A percentile compares a stretch with the other conserved stretches of the same genome.
phyloP scores from a whole-genome alignment of 345 rosid species.

The Noccaea bulbosa region DNA sequence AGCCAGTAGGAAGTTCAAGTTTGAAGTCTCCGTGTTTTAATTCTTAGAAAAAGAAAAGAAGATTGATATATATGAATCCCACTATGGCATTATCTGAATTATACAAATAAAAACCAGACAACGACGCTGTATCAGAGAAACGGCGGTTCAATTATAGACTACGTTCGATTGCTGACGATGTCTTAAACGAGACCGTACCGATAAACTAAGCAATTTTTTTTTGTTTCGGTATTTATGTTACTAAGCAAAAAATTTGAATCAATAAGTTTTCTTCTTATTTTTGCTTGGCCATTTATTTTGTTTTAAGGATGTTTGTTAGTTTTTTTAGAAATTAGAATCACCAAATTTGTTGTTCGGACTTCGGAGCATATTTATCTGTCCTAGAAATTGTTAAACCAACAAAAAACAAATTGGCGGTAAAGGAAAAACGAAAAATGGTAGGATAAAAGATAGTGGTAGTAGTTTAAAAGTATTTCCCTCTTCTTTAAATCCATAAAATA shows the following conservation, averaged over 20 bases:
- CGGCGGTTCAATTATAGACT: not conserved
- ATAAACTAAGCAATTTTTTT: no score
- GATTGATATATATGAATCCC: not conserved
- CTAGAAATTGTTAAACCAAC: not conserved
- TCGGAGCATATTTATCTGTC: no score
- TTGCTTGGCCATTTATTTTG: no score
- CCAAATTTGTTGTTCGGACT: no score
- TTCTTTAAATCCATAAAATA: not conserved
- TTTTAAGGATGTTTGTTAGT: no score
- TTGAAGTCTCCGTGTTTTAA: slow-evolving; percentile 13
- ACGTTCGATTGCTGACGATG: not conserved
- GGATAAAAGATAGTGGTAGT: not conserved
- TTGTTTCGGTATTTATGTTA: no score
- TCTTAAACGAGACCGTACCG: not conserved
- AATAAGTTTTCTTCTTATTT: no score
- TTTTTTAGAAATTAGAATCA: no score
- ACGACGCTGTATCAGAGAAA: not conserved
- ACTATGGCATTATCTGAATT: not conserved
- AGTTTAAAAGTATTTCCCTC: not conserved
- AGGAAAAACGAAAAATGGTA: not conserved
- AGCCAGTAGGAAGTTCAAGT: not conserved
- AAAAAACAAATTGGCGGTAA: no score
- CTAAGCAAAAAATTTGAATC: no score
- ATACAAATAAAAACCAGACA: not conserved
- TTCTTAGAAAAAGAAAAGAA: not conserved